phyloP scores from a whole-genome alignment of 495 filamentous ascomycete species.

The Talaromyces wortmannii region DNA sequence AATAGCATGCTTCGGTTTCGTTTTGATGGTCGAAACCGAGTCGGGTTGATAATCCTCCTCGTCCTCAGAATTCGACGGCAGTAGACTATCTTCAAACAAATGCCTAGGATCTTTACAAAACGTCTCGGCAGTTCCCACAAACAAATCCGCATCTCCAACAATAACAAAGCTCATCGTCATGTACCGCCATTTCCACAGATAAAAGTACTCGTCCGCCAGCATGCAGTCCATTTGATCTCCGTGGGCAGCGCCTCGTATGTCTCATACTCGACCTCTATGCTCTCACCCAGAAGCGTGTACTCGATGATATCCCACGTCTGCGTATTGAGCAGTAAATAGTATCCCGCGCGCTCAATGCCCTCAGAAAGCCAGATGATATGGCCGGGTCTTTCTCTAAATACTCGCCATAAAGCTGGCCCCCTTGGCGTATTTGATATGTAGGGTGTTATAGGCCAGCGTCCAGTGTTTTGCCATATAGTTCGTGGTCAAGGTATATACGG shows the following conservation, averaged over 20 bases:
- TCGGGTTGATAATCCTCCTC: neutral
- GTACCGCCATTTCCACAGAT: slow-evolving; percentile 1
- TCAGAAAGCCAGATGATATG: slow-evolving; percentile 3
- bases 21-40: neutral
- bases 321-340: neutral
- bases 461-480: neutral
- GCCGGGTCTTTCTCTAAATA: neutral
- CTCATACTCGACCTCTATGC: neutral
- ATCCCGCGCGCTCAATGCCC: neutral
- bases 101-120: neutral
- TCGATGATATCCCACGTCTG: slow-evolving; percentile 4
- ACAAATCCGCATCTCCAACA: neutral
- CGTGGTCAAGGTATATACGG: slow-evolving; percentile 2
- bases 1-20: slow-evolving; percentile 1
- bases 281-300: neutral
- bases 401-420: neutral
- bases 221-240: neutral
- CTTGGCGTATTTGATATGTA: slow-evolving; percentile 3
- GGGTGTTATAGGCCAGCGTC: slow-evolving; percentile 1
- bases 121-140: neutral
- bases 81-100: slow-evolving; percentile 3
- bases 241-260: neutral
- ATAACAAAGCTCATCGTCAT: neutral
- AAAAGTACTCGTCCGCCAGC: neutral
- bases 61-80: neutral